These are phyloP conservation scores for Calonectria pauciramosa DNA, from an alignment of 2,329 filamentous ascomycete genomes.

Conservation along the genomic window DNA sequence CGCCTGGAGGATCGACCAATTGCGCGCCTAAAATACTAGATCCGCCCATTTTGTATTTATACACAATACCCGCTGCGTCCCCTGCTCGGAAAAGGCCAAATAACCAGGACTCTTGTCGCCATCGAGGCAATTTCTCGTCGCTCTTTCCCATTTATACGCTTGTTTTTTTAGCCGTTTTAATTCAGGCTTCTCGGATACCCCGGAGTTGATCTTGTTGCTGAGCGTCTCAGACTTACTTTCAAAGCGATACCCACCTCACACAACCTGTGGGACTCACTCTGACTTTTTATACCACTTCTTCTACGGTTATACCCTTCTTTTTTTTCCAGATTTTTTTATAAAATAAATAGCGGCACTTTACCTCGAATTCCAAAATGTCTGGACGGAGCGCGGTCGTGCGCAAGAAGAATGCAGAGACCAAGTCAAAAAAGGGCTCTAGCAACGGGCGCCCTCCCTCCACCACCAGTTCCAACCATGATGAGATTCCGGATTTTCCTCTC, in stretches of 20 bases:
- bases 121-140: conserved; percentile 1
- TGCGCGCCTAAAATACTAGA: not conserved
- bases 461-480: conserved; percentile 57
- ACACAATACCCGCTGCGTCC: not conserved
- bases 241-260: not conserved
- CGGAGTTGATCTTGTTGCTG: not conserved
- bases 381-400: conserved; percentile 71
- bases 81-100: not conserved
- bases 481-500: conserved; percentile 55
- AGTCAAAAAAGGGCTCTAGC: conserved; percentile 46
- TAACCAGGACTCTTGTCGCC: not conserved
- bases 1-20: not conserved
- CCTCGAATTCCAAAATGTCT: conserved; percentile 59
- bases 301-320: not conserved
- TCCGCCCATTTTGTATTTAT: conserved; percentile 15
- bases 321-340: not conserved
- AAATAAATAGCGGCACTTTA: not conserved
- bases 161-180: not conserved
- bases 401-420: conserved; percentile 69
- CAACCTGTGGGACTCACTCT: not conserved
- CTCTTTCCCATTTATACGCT: not conserved
- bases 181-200: conserved; percentile 19
- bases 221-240: not conserved
- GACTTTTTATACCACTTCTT: not conserved
- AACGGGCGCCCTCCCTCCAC: conserved; percentile 52